phyloP scores from a whole-genome alignment of 257 asterid species.

The Eustoma russellianum region DNA sequence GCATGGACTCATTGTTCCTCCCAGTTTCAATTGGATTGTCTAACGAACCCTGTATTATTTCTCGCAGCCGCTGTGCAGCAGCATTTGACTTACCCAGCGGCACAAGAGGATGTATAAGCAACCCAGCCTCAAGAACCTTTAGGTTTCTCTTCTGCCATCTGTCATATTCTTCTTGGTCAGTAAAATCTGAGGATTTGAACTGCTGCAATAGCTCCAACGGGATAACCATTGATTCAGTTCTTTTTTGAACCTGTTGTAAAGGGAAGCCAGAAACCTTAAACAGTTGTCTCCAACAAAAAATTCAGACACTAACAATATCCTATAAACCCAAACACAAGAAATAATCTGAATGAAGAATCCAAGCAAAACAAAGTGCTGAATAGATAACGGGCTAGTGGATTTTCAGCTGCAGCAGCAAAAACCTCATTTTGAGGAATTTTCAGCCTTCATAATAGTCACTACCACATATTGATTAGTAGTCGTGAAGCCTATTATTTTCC shows the following conservation, averaged over 20 bases:
- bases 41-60: constrained; percentile 69
- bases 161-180: constrained; percentile 70
- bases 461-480: no score
- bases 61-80: constrained; percentile 68
- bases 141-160: constrained; percentile 97
- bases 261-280: not conserved
- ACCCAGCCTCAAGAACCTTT: constrained; percentile 85
- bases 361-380: no score
- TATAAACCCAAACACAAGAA: no score
- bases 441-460: no score
- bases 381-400: no score
- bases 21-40: constrained; percentile 97
- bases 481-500: no score
- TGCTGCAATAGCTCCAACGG: constrained; percentile 97
- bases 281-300: no score
- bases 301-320: no score
- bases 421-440: no score
- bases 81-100: constrained; percentile 66
- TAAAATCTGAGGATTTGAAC: constrained; percentile 90
- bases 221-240: constrained; percentile 66
- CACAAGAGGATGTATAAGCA: constrained; percentile 74
- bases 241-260: constrained; percentile 63
- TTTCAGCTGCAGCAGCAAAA: no score
- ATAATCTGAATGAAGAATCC: no score
- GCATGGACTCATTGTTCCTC: constrained; percentile 92